These are phyloP conservation scores for Lycium barbarum DNA, from an alignment of 257 asterid species.

Conservation along the genomic window DNA sequence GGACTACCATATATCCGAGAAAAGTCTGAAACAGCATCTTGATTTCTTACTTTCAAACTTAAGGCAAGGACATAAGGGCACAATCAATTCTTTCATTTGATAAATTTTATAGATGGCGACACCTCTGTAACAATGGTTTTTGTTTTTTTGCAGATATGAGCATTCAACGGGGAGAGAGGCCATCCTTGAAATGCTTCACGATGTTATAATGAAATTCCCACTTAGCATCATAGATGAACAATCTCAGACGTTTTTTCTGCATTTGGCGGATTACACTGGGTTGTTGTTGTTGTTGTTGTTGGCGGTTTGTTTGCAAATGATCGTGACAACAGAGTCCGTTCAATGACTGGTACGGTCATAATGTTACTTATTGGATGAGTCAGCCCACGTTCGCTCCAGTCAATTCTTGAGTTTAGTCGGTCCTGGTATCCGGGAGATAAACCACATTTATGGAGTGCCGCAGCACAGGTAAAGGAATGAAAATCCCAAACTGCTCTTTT, in stretches of 20 bases:
- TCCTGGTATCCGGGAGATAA: too few species aligned
- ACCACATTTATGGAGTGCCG: too few species aligned
- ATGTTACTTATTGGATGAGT: constrained; percentile 77
- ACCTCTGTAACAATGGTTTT: constrained; percentile 23
- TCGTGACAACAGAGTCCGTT: constrained; percentile 74
- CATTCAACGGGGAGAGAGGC: constrained; percentile 92
- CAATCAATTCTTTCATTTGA: neutral
- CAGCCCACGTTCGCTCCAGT: constrained; percentile 52
- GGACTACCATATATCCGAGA: constrained; percentile 70
- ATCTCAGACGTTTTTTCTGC: constrained; percentile 70
- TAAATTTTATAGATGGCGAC: neutral
- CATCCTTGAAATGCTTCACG: constrained; percentile 91
- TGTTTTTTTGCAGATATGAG: constrained; percentile 62
- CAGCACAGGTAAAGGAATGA: too few species aligned
- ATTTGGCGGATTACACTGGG: too few species aligned
- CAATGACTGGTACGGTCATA: constrained; percentile 80
- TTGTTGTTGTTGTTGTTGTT: too few species aligned
- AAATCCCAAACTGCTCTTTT: neutral
- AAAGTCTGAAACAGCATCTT: constrained; percentile 78
- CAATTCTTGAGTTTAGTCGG: constrained; percentile 67
- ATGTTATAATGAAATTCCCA: constrained; percentile 78
- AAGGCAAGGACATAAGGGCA: constrained; percentile 53
- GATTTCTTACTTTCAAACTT: constrained; percentile 72
- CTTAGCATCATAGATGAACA: constrained; percentile 56
- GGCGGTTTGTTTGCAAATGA: constrained; percentile 82